phyloP scores from a whole-genome alignment of 176 grass and related monocot species.

The Cymbopogon citratus region DNA sequence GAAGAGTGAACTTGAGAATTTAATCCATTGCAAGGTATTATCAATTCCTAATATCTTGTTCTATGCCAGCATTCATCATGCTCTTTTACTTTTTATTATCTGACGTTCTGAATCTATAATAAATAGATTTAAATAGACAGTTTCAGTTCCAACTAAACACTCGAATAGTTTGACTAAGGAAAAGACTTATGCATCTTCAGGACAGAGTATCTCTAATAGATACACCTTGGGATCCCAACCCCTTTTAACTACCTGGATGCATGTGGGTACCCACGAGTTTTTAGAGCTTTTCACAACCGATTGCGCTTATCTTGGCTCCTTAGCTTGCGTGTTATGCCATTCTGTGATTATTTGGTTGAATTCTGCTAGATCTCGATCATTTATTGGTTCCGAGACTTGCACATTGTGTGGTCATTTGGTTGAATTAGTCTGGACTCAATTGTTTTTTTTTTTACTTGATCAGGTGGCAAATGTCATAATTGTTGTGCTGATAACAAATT shows the following conservation, averaged over 20 bases:
- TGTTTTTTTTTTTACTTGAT: not conserved
- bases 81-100: not conserved
- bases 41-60: not conserved
- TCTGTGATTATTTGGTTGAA: not conserved
- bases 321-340: not conserved
- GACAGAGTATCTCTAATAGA: not conserved
- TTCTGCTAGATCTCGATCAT: not conserved
- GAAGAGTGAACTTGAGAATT: constrained; percentile 75
- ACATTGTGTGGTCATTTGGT: not conserved
- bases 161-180: not conserved
- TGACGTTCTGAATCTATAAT: not conserved
- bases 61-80: not conserved
- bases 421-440: not conserved
- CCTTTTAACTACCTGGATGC: not conserved
- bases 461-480: not conserved
- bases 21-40: constrained; percentile 79
- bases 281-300: not conserved
- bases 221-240: not conserved
- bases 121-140: not conserved
- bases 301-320: too few species aligned
- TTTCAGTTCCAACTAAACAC: not conserved
- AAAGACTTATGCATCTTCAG: not conserved
- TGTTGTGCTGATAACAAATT: not conserved
- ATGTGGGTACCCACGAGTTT: not conserved
- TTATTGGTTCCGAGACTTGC: not conserved